Evolutionary conservation across 108 stramenopile genomes (phyloP).

Genomic region (Mayamaea pseudoterrestris): DNA sequence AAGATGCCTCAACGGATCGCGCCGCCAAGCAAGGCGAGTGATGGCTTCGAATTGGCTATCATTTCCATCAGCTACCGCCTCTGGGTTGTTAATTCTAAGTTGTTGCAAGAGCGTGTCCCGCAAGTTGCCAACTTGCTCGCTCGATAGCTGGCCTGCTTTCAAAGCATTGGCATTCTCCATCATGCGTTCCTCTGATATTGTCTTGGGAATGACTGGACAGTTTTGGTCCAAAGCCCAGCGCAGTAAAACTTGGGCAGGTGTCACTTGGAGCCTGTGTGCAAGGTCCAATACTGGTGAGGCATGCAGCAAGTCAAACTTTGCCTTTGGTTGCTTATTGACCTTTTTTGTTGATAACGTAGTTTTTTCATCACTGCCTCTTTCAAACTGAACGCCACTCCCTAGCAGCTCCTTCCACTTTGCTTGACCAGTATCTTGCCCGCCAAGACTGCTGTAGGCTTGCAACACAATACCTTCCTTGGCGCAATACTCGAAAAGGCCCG

Average conservation of each 20-base stretch:
- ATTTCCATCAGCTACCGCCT: constrained; percentile 14
- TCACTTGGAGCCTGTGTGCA: constrained; percentile 22
- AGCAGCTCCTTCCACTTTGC: constrained; percentile 32
- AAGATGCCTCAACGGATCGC: constrained; percentile 44
- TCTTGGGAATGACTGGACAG: constrained; percentile 53
- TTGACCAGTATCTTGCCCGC: constrained; percentile 59
- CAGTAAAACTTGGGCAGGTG: constrained; percentile 60
- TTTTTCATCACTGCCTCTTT: not conserved
- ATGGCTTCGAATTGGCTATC: constrained; percentile 15
- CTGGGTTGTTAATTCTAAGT: constrained; percentile 7
- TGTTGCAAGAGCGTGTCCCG: not conserved
- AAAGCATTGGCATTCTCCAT: constrained; percentile 40
- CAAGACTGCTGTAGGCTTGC: constrained; percentile 64
- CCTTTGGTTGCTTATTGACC: not conserved
- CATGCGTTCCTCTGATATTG: constrained; percentile 22
- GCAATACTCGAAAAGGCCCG: constrained; percentile 61
- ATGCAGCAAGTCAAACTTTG: constrained; percentile 11
- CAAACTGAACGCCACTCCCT: not conserved
- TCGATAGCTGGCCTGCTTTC: constrained; percentile 22
- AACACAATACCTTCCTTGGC: constrained; percentile 46
- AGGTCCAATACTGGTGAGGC: constrained; percentile 28
- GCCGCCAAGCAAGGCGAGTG: constrained; percentile 57
- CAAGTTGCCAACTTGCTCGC: constrained; percentile 7
- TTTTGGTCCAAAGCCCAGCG: constrained; percentile 48
- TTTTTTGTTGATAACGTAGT: not conserved